Evolutionary conservation across 371 early-diverging fungal species (phyloP), one percentile per base, ranked within the genome.

Genomic region (Gilbertella persicaria): DNA sequence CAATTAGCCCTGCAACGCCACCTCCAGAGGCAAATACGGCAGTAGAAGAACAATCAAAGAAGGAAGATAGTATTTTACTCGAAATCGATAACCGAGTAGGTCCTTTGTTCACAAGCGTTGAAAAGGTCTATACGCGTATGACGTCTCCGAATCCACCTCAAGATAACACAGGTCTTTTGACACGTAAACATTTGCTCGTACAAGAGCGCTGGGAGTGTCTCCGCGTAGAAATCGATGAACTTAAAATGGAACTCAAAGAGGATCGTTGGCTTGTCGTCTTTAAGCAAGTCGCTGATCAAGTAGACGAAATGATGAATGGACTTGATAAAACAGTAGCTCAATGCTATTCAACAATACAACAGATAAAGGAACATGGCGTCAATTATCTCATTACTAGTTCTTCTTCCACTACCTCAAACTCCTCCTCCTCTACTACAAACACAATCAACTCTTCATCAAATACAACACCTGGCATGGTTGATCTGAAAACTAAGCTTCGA

Each of bases 191-290:
- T 62, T 66, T 51, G 10, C 56, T 64, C 49, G 72, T 66, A 12
- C 62, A 60, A 55, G 73, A 71, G 19, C 58, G 69, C 2, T 85
- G 83, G 83, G 79, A 80, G 25, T 56, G 35, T 20, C 39, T 76
- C 35, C 60, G 77, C 8, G 12, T 66, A 1, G 77, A 76, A 33
- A 76, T 76, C 14, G 77, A 76, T 26, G 81, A 77, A 20, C 63
- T 79, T 23, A 85, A 80, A 46, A 60, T 75, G 16, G 85, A 80
- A 19, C 57, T 81, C 3, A 82, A 83, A 44, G 83, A 85, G 49
- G 83, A 82, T 43, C 74, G 71, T 24, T 85, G 85, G 83, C 53
- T 83, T 13, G 64, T 68, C 8, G 79, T 80, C 9, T 85, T 85
- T 58, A 69, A 69, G 25, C 80, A 80, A 37, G 80, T 80, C 3